Conservation (phyloP, 2,329 filamentous ascomycete genomes). For the Nemania sp. region DNA sequence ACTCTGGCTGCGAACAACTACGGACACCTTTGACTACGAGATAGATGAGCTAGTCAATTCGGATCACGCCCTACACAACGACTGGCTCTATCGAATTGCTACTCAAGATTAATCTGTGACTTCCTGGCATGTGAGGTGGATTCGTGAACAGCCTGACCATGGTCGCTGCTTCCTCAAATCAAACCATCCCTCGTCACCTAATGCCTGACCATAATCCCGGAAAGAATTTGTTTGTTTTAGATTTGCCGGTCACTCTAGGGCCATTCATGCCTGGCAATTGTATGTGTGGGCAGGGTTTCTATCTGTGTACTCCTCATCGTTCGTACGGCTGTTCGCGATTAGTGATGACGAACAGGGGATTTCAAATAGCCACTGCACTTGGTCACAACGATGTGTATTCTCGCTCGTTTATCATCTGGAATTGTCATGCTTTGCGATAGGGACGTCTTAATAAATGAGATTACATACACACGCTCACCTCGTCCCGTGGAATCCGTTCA, state of each 20-base stretch:
- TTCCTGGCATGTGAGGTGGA: slow-evolving; percentile 28
- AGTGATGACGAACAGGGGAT: slow-evolving; percentile 18
- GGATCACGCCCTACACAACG: slow-evolving; percentile 31
- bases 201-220: slow-evolving; percentile 32
- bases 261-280: slow-evolving; percentile 32
- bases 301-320: slow-evolving; percentile 28
- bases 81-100: slow-evolving; percentile 12
- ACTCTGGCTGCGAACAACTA: slow-evolving; percentile 22
- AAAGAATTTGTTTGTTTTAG: slow-evolving; percentile 39
- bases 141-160: slow-evolving; percentile 21
- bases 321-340: slow-evolving; percentile 18
- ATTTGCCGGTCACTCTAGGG: slow-evolving; percentile 31
- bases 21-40: slow-evolving; percentile 30
- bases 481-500: too few species aligned
- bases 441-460: slow-evolving; percentile 29
- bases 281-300: slow-evolving; percentile 27
- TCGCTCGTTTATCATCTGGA: slow-evolving; percentile 28
- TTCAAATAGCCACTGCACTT: slow-evolving; percentile 19
- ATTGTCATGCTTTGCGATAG: slow-evolving; percentile 26
- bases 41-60: slow-evolving; percentile 40
- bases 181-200: slow-evolving; percentile 29
- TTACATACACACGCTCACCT: slow-evolving; percentile 10
- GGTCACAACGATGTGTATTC: slow-evolving; percentile 17
- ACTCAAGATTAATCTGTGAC: slow-evolving; percentile 20
- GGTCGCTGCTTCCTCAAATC: slow-evolving; percentile 19